Evolutionary conservation across 345 rosid genomes (phyloP), one percentile per base, ranked within the genome.

Genomic region (Hibiscus tridactylites): DNA sequence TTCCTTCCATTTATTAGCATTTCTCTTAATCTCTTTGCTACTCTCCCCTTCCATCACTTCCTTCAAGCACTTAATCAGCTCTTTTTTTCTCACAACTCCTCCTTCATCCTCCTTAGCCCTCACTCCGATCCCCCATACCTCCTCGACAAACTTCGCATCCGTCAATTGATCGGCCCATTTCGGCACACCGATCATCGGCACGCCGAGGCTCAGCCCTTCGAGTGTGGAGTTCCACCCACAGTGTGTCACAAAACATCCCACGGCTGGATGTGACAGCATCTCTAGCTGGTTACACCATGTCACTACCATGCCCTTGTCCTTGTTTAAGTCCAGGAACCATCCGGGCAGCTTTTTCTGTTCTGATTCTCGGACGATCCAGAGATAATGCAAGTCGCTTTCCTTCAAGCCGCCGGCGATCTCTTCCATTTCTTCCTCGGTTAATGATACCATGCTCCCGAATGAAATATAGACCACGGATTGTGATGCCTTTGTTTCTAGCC

Each of bases 141-240:
- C 84, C 72, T 86, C 91, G 19, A 85, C 76, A 24, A 67, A 88
- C 87, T 81, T 86, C 1, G 97, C 89, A 66, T 88, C 86, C 2
- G 84, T 73, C 61, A 83, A 53, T 74, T 91, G 97, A 65, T 91
- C 97, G 1, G 88, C 72, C 89, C 91, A 87, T 33, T 83, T 83
- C 1, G 93, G 93, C 73, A 90, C 60, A 11, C 85, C 89, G 0
- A 87, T 79, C 93, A 88, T 90, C 0, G 93, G 93, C 1, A 88
- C 85, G 0, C 93, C 96, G 0, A 85, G 77, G 82, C 91, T 83
- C 37, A 90, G 75, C 28, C 86, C 96, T 82, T 90, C 96, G 1
- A 87, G 73, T 0, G 89, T 87, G 2, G 95, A 90, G 78, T 90
- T 87, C 92, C 95, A 90, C 47, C 95, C 92, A 13, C 89, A 85